Base-by-base conservation (phyloP, 306 rosid species). In the Cucurbita moschata region DNA sequence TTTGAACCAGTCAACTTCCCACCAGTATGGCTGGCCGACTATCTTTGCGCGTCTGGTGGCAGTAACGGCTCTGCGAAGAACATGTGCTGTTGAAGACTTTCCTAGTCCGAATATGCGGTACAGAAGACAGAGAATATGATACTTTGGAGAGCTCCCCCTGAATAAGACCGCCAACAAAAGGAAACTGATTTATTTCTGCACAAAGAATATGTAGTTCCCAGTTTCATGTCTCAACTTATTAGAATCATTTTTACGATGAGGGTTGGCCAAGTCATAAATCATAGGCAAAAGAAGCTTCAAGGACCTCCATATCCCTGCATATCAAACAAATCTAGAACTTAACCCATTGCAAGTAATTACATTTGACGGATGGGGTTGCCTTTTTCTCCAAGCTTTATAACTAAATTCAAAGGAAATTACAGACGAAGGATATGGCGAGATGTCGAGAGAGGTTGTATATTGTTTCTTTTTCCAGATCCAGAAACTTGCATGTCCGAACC, bases 21-120 rank as follows among this genome's bases (percentile, higher is more conserved):
- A 49, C 35, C 55, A 26, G 57, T 13, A 7, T 69, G 59, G 58
- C 44, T 15, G 26, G 56, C 74, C 43, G 71, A 65, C 52, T 19
- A 30, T 49, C 74, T 69, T 50, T 69, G 59, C 74, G 74, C 58
- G 59, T 69, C 74, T 30, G 14, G 50, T 6, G 58, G 54, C 74
- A 35, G 4, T 30, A 69, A 30, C 43, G 59, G 7, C 58, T 30
- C 46, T 1, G 8, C 13, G 15, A 49, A 35, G 43, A 49, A 49
- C 42, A 12, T 26, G 57, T 9, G 21, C 30, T 69, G 19, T 26
- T 26, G 44, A 69, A 7, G 59, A 69, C 58, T 69, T 68, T 68
- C 8, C 40, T 4, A 68, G 56, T 46, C 73, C 47, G 73, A 68
- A 68, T 19, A 55, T n/a, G 69, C 69, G 43, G 15, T 63, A 63